phyloP scores from a whole-genome alignment of 2,329 filamentous ascomycete species.

The Aspergillus tubingensis region DNA sequence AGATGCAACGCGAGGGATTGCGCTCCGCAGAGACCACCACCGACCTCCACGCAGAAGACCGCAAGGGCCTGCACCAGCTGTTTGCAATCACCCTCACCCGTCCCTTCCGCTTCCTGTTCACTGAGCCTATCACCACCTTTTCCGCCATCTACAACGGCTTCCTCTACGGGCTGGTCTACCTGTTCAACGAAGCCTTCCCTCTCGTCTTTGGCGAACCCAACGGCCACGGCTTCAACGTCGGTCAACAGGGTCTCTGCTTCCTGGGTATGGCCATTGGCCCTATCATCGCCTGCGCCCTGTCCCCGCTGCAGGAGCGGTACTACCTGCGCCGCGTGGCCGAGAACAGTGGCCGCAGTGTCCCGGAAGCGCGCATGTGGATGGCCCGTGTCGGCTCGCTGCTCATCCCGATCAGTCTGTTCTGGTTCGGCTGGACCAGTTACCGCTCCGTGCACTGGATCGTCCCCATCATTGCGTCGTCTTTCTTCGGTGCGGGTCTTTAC shows the following conservation, averaged over 20 bases:
- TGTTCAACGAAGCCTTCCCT: conserved; percentile 70
- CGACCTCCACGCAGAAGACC: conserved; percentile 35
- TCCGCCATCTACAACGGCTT: conserved; percentile 56
- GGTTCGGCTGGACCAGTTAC: conserved; percentile 67
- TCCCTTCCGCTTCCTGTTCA: conserved; percentile 51
- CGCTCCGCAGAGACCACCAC: conserved; percentile 62
- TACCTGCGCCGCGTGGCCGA: conserved; percentile 43
- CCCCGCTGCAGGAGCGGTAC: conserved; percentile 50
- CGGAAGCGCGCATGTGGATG: conserved; percentile 67
- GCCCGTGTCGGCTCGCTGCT: conserved; percentile 62
- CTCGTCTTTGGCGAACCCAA: conserved; percentile 67
- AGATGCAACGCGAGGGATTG: conserved; percentile 49
- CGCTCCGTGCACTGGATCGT: conserved; percentile 67
- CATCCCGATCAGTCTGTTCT: conserved; percentile 66
- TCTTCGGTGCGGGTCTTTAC: conserved; percentile 72
- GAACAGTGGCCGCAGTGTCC: conserved; percentile 55
- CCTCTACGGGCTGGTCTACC: conserved; percentile 73
- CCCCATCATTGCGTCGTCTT: conserved; percentile 63
- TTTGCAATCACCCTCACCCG: conserved; percentile 70
- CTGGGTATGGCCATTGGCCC: conserved; percentile 62
- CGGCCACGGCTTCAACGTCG: conserved; percentile 58
- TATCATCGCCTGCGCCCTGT: conserved; percentile 58
- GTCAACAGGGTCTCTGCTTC: conserved; percentile 60
- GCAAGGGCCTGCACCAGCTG: conserved; percentile 70
- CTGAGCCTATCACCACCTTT: conserved; percentile 32